These are phyloP conservation scores for Emydomyces testavorans DNA, from an alignment of 2,329 filamentous ascomycete genomes.

Conservation along the genomic window DNA sequence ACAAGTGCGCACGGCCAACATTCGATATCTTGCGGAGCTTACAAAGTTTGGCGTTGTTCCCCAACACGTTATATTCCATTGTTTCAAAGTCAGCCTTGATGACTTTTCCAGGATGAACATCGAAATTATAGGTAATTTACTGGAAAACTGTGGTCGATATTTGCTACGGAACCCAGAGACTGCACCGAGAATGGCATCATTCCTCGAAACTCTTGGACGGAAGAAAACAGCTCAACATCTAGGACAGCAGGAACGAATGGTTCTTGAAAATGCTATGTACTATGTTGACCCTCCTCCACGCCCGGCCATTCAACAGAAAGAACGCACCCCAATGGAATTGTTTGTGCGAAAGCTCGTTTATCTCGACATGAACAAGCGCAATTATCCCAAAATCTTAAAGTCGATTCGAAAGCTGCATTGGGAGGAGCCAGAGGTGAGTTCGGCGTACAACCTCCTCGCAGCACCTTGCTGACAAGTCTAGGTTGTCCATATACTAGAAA, in stretches of 20 bases:
- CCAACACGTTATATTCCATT: constrained; percentile 97
- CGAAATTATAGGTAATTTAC: constrained; percentile 88
- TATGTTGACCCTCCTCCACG: constrained; percentile 93
- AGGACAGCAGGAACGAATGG: constrained; percentile 90
- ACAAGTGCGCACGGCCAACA: constrained; percentile 84
- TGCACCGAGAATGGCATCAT: constrained; percentile 81
- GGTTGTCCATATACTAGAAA: constrained; percentile 68
- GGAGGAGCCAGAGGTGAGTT: constrained; percentile 70
- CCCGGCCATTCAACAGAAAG: constrained; percentile 90
- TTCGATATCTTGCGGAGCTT: constrained; percentile 92
- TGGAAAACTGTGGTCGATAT: constrained; percentile 94
- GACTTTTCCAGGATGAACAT: constrained; percentile 99
- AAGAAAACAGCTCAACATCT: constrained; percentile 95
- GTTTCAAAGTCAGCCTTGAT: constrained; percentile 90
- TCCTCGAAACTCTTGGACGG: constrained; percentile 84
- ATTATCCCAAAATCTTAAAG: constrained; percentile 85
- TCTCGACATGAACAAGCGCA: constrained; percentile 83
- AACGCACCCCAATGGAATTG: constrained; percentile 81
- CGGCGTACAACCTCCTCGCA: not conserved
- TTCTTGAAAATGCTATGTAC: constrained; percentile 95
- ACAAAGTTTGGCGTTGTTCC: constrained; percentile 98
- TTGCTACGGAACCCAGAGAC: constrained; percentile 86
- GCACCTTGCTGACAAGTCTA: constrained; percentile 14
- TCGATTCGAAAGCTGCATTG: constrained; percentile 92
- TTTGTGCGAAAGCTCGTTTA: constrained; percentile 92